Evolutionary conservation across 208 protist genomes (phyloP).

Genomic region (Crithidia brevicula): DNA sequence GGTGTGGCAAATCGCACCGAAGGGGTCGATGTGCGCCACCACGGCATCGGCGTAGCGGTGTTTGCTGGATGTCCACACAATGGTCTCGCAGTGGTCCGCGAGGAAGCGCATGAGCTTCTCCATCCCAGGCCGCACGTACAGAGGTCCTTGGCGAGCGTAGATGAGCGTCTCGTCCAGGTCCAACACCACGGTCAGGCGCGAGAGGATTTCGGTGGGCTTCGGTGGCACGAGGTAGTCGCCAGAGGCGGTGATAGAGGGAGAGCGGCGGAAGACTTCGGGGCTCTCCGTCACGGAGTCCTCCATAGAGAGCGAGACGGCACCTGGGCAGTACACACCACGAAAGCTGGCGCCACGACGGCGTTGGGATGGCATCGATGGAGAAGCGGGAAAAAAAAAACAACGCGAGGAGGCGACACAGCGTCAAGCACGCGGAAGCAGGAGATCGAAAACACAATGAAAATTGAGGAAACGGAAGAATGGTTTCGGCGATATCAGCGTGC

Average conservation of each 20-base stretch:
- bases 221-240: constrained; percentile 61
- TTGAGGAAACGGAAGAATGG: no score
- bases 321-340: constrained; percentile 38
- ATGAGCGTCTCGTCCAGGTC: constrained; percentile 94
- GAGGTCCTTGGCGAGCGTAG: constrained; percentile 82
- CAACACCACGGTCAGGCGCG: constrained; percentile 88
- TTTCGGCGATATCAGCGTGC: no score
- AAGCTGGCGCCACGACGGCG: constrained; percentile 62
- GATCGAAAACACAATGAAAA: constrained; percentile 1
- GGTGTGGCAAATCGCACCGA: constrained; percentile 64
- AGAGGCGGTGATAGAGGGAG: constrained; percentile 35
- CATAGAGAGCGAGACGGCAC: constrained; percentile 11
- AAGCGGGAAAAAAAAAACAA: constrained; percentile 1
- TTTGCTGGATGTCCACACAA: constrained; percentile 89
- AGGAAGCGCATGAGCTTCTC: constrained; percentile 84
- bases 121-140: constrained; percentile 89
- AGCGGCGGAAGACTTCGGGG: constrained; percentile 36
- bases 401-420: no score
- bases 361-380: constrained; percentile 30
- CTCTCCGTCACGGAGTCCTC: constrained; percentile 24
- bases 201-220: constrained; percentile 41
- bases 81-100: constrained; percentile 72
- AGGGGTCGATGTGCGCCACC: constrained; percentile 78
- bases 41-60: constrained; percentile 89
- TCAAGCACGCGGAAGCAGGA: no score